Evolutionary conservation across 2,329 filamentous ascomycete genomes (phyloP).

Genomic region (Trichoderma simmonsii): DNA sequence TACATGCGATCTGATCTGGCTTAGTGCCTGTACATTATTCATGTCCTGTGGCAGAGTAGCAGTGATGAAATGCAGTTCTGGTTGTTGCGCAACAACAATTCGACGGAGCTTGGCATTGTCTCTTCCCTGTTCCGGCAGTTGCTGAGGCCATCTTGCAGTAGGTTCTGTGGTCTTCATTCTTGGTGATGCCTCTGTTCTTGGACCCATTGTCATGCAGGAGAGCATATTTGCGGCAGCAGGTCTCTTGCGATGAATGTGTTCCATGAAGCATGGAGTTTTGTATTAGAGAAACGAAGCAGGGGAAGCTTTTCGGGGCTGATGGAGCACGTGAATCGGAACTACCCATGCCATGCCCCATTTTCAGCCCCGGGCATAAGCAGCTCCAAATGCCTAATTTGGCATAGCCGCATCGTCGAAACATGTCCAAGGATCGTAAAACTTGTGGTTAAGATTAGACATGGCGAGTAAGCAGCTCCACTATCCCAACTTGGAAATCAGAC

Average conservation of each 20-base stretch:
- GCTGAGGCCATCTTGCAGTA: background rate
- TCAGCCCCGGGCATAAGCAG: background rate
- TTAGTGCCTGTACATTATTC: background rate
- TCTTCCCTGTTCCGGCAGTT: background rate
- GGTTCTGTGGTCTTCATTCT: background rate
- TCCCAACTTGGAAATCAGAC: background rate
- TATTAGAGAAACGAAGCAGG: background rate
- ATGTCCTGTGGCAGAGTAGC: background rate
- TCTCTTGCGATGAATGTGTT: background rate
- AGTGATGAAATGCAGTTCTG: background rate
- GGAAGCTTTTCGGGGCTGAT: background rate
- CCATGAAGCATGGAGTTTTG: background rate
- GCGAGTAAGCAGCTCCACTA: background rate
- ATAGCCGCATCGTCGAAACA: background rate
- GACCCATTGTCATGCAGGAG: background rate
- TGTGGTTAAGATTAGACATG: background rate
- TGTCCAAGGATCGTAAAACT: background rate
- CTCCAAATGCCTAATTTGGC: background rate
- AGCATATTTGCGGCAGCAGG: background rate
- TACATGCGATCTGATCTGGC: constrained; percentile 1
- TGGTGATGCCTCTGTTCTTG: background rate
- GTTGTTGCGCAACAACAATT: background rate
- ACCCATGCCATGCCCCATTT: background rate
- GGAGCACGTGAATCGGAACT: background rate
- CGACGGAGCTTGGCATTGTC: background rate